phyloP scores from a whole-genome alignment of 2,329 filamentous ascomycete species.

The Colletotrichum tamarilloi region DNA sequence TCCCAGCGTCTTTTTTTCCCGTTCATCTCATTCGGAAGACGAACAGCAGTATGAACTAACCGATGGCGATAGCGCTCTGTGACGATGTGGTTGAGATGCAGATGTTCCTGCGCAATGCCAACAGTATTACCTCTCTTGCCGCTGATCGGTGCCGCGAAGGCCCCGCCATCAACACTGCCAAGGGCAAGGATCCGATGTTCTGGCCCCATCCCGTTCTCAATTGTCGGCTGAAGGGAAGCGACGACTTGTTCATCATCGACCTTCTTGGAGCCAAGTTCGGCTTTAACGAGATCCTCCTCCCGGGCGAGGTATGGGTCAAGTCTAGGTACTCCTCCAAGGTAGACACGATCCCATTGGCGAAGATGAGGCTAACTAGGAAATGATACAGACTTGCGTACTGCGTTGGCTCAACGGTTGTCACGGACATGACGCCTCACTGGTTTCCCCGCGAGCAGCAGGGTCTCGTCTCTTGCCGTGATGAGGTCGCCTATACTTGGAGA shows the following conservation, averaged over 20 bases:
- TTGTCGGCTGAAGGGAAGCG: conserved; percentile 5
- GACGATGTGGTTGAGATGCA: conserved; percentile 25
- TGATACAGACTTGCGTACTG: neutral
- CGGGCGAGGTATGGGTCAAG: conserved; percentile 12
- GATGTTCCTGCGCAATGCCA: conserved; percentile 32
- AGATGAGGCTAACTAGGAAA: neutral
- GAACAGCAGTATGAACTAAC: neutral
- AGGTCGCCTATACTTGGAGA: neutral
- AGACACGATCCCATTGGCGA: neutral
- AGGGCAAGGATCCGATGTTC: conserved; percentile 36
- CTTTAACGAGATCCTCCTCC: conserved; percentile 8
- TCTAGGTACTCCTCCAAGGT: neutral
- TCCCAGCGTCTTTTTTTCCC: neutral
- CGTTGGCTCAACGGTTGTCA: neutral
- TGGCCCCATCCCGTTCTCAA: conserved; percentile 34
- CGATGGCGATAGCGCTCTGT: conserved; percentile 19
- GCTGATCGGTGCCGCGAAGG: conserved; percentile 13
- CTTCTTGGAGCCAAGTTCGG: conserved; percentile 24
- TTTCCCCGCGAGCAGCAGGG: conserved; percentile 7
- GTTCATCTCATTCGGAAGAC: neutral
- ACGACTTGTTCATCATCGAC: conserved; percentile 29
- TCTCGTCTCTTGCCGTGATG: conserved; percentile 12
- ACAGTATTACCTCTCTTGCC: neutral
- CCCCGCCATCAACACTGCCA: neutral
- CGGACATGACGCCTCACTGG: conserved; percentile 14